These are phyloP conservation scores for Yamadazyma siamensis DNA, from an alignment of 1,139 yeast species.

Conservation along the genomic window DNA sequence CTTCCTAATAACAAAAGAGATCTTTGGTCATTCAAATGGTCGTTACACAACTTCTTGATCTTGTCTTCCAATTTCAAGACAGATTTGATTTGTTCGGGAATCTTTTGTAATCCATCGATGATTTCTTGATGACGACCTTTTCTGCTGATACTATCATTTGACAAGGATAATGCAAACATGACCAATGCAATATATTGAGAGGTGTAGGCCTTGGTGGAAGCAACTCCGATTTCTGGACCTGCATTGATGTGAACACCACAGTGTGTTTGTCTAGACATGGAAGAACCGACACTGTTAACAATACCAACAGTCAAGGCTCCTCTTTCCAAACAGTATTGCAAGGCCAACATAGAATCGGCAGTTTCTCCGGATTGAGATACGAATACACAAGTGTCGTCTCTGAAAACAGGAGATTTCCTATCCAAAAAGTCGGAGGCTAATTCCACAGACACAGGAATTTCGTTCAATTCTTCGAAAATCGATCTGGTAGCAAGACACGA, in stretches of 20 bases:
- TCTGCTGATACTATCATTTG: constrained; percentile 85
- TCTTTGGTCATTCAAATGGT: constrained; percentile 72
- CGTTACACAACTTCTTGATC: constrained; percentile 74
- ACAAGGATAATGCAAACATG: constrained; percentile 90
- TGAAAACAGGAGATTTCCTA: constrained; percentile 90
- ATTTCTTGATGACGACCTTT: constrained; percentile 76
- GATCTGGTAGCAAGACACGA: constrained; percentile 97
- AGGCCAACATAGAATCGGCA: constrained; percentile 95
- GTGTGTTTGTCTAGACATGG: constrained; percentile 92
- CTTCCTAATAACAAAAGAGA: constrained; percentile 91
- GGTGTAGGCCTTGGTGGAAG: constrained; percentile 98
- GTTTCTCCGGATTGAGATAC: constrained; percentile 99
- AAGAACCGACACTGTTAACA: constrained; percentile 90
- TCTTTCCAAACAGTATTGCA: constrained; percentile 93
- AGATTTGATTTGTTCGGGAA: constrained; percentile 80
- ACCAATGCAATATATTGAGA: constrained; percentile 97
- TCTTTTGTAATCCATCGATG: constrained; percentile 77
- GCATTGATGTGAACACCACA: constrained; percentile 99
- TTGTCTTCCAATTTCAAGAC: constrained; percentile 71
- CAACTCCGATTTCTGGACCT: constrained; percentile 99
- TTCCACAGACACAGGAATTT: constrained; percentile 93
- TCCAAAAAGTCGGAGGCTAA: constrained; percentile 97
- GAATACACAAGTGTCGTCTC: constrained; percentile 96
- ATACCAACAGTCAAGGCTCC: constrained; percentile 98
- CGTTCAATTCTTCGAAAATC: constrained; percentile 93